Conservation (phyloP, 2,329 filamentous ascomycete species). For the Meredithiella fracta region DNA sequence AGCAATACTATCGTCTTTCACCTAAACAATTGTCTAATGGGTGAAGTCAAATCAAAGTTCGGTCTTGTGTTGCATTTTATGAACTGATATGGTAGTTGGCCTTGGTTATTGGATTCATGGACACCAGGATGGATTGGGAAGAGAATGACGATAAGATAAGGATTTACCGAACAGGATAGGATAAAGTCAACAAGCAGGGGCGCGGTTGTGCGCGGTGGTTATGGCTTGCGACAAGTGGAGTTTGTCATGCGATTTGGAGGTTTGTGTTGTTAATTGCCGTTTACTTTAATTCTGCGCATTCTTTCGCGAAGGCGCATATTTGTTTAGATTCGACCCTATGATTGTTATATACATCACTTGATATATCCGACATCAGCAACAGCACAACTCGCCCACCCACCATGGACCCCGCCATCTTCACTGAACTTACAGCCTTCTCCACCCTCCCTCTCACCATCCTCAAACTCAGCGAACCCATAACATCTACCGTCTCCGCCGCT, state of each 20-base stretch:
- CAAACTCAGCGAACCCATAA: constrained; percentile 57
- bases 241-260: too few species aligned
- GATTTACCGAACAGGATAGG: constrained; percentile 19
- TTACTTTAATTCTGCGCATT: too few species aligned
- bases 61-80: neutral
- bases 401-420: constrained; percentile 28
- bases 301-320: too few species aligned
- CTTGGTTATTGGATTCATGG: neutral
- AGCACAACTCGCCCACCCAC: constrained; percentile 1
- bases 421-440: constrained; percentile 36
- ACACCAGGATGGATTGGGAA: neutral
- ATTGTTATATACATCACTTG: too few species aligned
- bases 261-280: neutral
- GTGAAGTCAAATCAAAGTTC: neutral
- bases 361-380: too few species aligned
- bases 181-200: constrained; percentile 25
- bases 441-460: constrained; percentile 51
- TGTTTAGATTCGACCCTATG: too few species aligned
- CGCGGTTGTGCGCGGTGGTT: neutral
- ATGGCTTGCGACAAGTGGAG: neutral
- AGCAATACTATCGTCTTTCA: neutral
- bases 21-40: neutral
- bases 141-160: constrained; percentile 3
- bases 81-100: neutral
- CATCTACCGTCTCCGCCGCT: constrained; percentile 30